A percentile compares a stretch with the other conserved stretches of the same genome.
phyloP scores from a whole-genome alignment of 1,139 yeast genomes.

The Scheffersomyces segobiensis region DNA sequence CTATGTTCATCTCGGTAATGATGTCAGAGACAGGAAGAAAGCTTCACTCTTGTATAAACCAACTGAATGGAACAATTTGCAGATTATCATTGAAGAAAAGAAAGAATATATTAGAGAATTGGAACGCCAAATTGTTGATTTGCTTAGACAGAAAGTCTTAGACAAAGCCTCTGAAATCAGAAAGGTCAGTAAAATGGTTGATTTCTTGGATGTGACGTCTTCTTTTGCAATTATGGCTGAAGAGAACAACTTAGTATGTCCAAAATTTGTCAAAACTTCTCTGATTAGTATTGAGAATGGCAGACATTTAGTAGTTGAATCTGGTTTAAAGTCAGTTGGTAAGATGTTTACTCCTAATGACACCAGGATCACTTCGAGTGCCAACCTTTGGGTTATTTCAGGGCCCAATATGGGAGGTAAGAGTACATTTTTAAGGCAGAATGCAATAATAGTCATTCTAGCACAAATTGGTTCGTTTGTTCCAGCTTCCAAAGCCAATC shows the following conservation, averaged over 20 bases:
- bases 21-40: slow-evolving; percentile 30
- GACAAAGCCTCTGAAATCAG: slow-evolving; percentile 44
- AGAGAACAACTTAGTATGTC: slow-evolving; percentile 66
- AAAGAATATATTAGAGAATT: slow-evolving; percentile 29
- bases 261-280: slow-evolving; percentile 53
- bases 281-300: slow-evolving; percentile 58
- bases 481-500: slow-evolving; percentile 70
- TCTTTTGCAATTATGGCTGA: slow-evolving; percentile 72
- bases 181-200: slow-evolving; percentile 48
- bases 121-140: slow-evolving; percentile 48
- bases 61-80: slow-evolving; percentile 32
- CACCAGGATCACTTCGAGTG: slow-evolving; percentile 25
- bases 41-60: slow-evolving; percentile 33
- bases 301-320: slow-evolving; percentile 87
- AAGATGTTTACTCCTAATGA: slow-evolving; percentile 67
- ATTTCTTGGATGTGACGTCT: slow-evolving; percentile 68
- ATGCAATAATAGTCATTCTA: slow-evolving; percentile 77
- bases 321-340: slow-evolving; percentile 55
- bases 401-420: slow-evolving; percentile 99
- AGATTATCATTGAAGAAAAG: slow-evolving; percentile 24
- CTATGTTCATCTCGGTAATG: slow-evolving; percentile 9
- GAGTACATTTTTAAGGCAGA: slow-evolving; percentile 85
- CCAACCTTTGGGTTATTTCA: slow-evolving; percentile 68
- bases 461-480: slow-evolving; percentile 92
- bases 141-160: slow-evolving; percentile 41